Conservation (phyloP, 2,329 filamentous ascomycete species). For the Herpotrichia juniperi region DNA sequence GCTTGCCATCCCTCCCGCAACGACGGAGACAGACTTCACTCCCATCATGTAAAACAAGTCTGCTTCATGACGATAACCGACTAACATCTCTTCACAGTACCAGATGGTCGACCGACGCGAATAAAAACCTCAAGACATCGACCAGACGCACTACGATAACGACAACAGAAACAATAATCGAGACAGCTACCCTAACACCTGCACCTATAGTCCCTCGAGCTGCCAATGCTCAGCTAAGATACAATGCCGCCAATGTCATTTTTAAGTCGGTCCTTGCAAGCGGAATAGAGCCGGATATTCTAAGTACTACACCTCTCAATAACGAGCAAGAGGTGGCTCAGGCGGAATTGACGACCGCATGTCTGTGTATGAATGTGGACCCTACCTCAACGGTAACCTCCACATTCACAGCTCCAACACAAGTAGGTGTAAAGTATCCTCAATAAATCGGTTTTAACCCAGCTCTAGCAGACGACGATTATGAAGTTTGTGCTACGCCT, state of each 20-base stretch:
- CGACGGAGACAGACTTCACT: conserved; percentile 24
- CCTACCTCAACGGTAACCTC: conserved; percentile 36
- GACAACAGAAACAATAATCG: conserved; percentile 28
- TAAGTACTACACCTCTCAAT: conserved; percentile 13
- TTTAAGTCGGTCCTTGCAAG: conserved; percentile 27
- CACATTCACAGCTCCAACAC: conserved; percentile 28
- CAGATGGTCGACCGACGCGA: conserved; percentile 22
- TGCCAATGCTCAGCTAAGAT: conserved; percentile 20
- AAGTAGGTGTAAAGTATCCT: conserved; percentile 21
- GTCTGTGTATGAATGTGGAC: conserved; percentile 34
- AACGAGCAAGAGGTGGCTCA: conserved; percentile 22
- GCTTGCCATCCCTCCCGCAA: conserved; percentile 32
- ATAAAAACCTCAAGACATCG: conserved; percentile 22
- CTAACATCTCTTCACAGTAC: conserved; percentile 20
- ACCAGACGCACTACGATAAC: conserved; percentile 16
- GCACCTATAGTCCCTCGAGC: conserved; percentile 18
- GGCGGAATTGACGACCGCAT: conserved; percentile 33
- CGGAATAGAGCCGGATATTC: conserved; percentile 14
- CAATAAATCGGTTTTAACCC: neutral
- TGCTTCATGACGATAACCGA: neutral
- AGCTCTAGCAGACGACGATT: neutral
- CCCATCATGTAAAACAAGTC: conserved; percentile 27
- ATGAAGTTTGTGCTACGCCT: neutral
- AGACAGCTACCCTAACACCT: conserved; percentile 26
- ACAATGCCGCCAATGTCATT: conserved; percentile 25